These are phyloP conservation scores for Cercospora sesami DNA, from an alignment of 2,329 filamentous ascomycete genomes.

Conservation along the genomic window DNA sequence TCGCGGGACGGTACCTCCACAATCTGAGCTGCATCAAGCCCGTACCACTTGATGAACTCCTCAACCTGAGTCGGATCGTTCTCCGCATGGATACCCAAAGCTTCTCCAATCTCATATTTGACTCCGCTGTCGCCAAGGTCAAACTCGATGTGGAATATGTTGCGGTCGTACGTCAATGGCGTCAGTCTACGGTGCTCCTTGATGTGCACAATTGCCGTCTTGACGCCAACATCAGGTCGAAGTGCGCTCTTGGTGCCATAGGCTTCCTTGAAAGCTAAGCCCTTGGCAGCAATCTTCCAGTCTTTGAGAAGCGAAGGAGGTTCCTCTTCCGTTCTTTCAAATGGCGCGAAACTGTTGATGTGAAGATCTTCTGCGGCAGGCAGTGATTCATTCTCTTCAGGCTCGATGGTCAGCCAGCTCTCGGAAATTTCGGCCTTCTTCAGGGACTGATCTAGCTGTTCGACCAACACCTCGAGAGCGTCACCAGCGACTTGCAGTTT, in stretches of 20 bases:
- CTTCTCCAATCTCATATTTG: slow-evolving; percentile 95
- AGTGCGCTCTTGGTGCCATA: slow-evolving; percentile 73
- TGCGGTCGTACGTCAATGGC: slow-evolving; percentile 84
- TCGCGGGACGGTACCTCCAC: slow-evolving; percentile 92
- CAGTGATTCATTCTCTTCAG: slow-evolving; percentile 55
- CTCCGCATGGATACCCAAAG: slow-evolving; percentile 92
- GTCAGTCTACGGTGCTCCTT: slow-evolving; percentile 95
- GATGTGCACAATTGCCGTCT: slow-evolving; percentile 84
- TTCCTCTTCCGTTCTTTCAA: slow-evolving; percentile 74
- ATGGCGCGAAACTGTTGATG: slow-evolving; percentile 77
- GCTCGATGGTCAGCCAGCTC: slow-evolving; percentile 72
- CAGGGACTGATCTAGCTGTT: slow-evolving; percentile 66
- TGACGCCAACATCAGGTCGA: slow-evolving; percentile 80
- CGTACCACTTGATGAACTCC: slow-evolving; percentile 88
- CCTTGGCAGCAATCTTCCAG: slow-evolving; percentile 85
- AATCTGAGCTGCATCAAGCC: slow-evolving; percentile 75
- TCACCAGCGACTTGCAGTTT: slow-evolving; percentile 67
- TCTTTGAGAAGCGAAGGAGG: slow-evolving; percentile 65
- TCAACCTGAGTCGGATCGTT: slow-evolving; percentile 78
- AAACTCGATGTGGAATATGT: slow-evolving; percentile 99
- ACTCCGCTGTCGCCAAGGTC: slow-evolving; percentile 88
- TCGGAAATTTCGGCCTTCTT: slow-evolving; percentile 73
- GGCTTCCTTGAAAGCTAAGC: slow-evolving; percentile 89
- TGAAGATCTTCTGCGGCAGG: slow-evolving; percentile 65
- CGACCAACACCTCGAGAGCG: slow-evolving; percentile 60